Percentiles rank a stretch among this genome's conserved stretches.
Evolutionary conservation across 768 basidiomycete genomes (phyloP).

Genomic region (Psilocybe cubensis): DNA sequence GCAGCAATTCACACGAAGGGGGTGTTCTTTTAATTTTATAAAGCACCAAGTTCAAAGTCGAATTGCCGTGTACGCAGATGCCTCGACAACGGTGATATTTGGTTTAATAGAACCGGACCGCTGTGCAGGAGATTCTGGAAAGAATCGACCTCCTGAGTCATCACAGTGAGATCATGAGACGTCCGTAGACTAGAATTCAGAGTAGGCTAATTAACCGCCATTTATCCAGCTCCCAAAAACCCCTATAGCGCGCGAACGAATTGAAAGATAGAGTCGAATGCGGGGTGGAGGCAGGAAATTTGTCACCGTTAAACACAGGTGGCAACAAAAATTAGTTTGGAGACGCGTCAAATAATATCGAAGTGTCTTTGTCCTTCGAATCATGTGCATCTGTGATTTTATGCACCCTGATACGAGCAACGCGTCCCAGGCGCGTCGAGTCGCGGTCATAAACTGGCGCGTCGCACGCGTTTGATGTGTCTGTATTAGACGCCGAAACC

Average conservation of each 20-base stretch:
- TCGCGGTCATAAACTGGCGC: conserved; percentile 2
- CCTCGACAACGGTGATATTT: not conserved
- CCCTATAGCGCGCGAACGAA: no score
- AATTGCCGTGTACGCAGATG: not conserved
- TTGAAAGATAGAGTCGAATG: no score
- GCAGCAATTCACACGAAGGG: not conserved
- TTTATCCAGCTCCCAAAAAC: not conserved
- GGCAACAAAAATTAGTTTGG: not conserved
- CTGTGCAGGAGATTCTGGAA: not conserved
- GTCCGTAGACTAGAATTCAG: not conserved
- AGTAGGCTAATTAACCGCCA: not conserved
- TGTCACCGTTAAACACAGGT: no score
- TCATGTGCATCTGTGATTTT: not conserved
- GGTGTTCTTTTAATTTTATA: not conserved
- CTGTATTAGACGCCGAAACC: conserved; percentile 1
- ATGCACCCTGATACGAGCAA: not conserved
- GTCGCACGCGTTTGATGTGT: not conserved
- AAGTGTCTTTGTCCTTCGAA: not conserved
- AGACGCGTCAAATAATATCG: not conserved
- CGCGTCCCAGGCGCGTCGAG: not conserved
- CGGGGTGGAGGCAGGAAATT: no score
- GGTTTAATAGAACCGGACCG: not conserved
- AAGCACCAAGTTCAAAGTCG: not conserved
- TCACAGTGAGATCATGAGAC: not conserved
- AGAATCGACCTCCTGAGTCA: not conserved